Base-by-base conservation (phyloP, 2,329 filamentous ascomycete species). In the Apiospora sp. region DNA sequence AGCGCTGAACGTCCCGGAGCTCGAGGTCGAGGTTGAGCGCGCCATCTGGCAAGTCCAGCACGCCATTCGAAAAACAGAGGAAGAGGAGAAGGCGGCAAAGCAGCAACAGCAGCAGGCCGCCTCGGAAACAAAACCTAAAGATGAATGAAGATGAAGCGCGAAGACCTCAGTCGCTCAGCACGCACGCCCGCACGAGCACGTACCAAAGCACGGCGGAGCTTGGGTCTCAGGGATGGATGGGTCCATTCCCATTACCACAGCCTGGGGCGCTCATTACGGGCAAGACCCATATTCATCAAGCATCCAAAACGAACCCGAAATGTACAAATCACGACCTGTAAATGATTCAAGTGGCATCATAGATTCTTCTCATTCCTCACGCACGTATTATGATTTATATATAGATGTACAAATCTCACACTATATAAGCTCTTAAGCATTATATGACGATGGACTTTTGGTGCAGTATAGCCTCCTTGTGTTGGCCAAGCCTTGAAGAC, bases 1-100 rank as follows among this genome's bases (percentile, higher is more conserved):
- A 71, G 87, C 87, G 8, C 83, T 95, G 41, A 85, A 91, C 7
- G 87, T 94, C 49, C 93, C 93, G 0, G 91, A 93, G 72, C 86
- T 96, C 37, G 90, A 91, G 71, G 84, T 92, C 22, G 93, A 95
- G 80, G 86, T 95, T 0, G 93, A 95, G 78, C 86, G 93, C 61
- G 93, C 93, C 6, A 90, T 94, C 73, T 91, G 91, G 86, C 93
- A 96, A 81, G 91, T 95, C 2, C 87, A 91, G 77, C 84, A 81
- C 61, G 83, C 84, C 22, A 83, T 88, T 71, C 78, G 81, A 70
- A 83, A 85, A 74, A 78, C 81, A 71, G 73, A 74, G 71, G 73
- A 74, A 49, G 75, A 76, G 48, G 75, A 77, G 67, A 76, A 77
- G 64, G 27, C 19, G 61, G 51, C 71, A 76, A 75, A 27, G 70